Evolutionary conservation across 176 grass and related monocot species (phyloP).

Genomic region (Eragrostis curvula): DNA sequence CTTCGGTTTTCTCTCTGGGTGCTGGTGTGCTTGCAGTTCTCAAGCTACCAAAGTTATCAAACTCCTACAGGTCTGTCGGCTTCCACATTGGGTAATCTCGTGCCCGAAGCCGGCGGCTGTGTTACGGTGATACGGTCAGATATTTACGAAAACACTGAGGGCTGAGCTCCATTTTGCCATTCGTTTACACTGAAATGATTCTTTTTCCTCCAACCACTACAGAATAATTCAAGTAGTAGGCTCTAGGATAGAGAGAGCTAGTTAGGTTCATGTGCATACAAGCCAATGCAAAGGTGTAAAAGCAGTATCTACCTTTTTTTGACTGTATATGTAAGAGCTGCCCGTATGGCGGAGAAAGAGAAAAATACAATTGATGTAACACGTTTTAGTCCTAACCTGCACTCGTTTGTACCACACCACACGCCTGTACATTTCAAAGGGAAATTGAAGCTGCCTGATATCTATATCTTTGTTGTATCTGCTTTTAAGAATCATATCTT

Average conservation of each 20-base stretch:
- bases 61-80: constrained; percentile 73
- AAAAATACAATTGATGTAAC: constrained; percentile 10
- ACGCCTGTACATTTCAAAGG: background rate
- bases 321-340: constrained; percentile 37
- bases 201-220: constrained; percentile 23
- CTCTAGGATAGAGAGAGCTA: constrained; percentile 40
- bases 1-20: constrained; percentile 69
- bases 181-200: constrained; percentile 59
- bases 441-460: too few species aligned
- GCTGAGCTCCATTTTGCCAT: constrained; percentile 27
- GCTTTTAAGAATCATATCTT: too few species aligned
- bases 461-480: too few species aligned
- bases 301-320: constrained; percentile 34
- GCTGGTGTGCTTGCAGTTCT: constrained; percentile 80
- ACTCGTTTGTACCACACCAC: background rate
- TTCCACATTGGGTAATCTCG: constrained; percentile 78
- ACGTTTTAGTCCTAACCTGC: background rate
- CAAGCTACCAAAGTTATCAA: constrained; percentile 80
- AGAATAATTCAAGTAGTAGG: constrained; percentile 40
- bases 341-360: background rate
- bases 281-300: constrained; percentile 41
- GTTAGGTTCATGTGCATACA: constrained; percentile 55
- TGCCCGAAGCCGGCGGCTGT: background rate
- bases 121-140: constrained; percentile 19
- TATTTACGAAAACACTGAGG: background rate